Conservation (phyloP, 148 eudicot species). For the Chenopodium quinoa region DNA sequence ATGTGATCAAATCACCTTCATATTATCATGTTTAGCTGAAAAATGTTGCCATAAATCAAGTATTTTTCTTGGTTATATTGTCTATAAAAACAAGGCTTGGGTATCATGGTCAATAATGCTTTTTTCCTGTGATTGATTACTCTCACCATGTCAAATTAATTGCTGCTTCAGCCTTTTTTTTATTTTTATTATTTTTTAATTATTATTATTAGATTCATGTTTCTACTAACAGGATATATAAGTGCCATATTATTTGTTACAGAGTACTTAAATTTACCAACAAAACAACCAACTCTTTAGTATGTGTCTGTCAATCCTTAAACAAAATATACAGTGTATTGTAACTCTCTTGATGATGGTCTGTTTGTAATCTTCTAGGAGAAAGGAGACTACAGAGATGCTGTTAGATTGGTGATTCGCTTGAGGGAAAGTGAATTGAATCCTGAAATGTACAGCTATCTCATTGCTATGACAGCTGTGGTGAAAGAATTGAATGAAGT, state of each 20-base stretch:
- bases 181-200: neutral
- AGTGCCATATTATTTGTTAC: neutral
- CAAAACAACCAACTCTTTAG: neutral
- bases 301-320: neutral
- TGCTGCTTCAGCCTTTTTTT: neutral
- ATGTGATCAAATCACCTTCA: neutral
- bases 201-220: neutral
- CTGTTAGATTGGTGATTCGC: constrained; percentile 64
- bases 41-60: neutral
- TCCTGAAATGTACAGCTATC: constrained; percentile 81
- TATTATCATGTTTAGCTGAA: neutral
- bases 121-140: neutral
- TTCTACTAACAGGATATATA: neutral
- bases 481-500: constrained; percentile 81
- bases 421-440: constrained; percentile 59
- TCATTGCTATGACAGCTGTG: constrained; percentile 85
- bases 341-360: neutral
- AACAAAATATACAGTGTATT: neutral
- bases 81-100: neutral
- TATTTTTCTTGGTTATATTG: too few relatives aligned
- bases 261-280: neutral
- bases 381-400: constrained; percentile 75
- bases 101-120: neutral
- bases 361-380: constrained; percentile 38
- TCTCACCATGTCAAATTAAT: neutral